Percentiles rank a stretch among this genome's conserved stretches.
These are phyloP conservation scores for Dysphania ambrosioides DNA, from an alignment of 148 eudicot species.

Conservation along the genomic window DNA sequence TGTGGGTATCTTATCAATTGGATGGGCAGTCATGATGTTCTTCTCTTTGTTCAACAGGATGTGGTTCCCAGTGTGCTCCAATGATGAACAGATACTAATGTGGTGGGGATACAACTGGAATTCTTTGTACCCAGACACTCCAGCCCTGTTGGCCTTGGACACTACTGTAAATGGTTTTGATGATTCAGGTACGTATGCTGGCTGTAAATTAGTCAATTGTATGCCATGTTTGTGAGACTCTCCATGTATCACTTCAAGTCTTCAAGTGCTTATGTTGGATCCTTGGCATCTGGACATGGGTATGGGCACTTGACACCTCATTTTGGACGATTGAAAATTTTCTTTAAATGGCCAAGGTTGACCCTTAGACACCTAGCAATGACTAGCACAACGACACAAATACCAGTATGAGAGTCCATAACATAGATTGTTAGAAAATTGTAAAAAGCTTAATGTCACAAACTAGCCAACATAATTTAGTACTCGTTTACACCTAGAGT, in stretches of 20 bases:
- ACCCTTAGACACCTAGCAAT: neutral
- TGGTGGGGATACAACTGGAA: slow-evolving; percentile 96
- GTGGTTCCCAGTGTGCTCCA: slow-evolving; percentile 86
- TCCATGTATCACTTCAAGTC: neutral
- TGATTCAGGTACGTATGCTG: slow-evolving; percentile 40
- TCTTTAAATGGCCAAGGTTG: neutral
- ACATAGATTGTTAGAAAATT: neutral
- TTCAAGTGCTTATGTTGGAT: neutral
- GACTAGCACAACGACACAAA: neutral
- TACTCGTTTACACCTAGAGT: neutral
- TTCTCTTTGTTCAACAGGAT: slow-evolving; percentile 47
- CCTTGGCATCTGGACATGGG: neutral
- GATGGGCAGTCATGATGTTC: neutral
- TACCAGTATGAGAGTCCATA: neutral
- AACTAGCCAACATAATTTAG: neutral
- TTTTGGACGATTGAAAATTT: neutral
- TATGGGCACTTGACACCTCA: neutral
- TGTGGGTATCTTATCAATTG: neutral
- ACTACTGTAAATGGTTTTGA: slow-evolving; percentile 8
- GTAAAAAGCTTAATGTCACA: neutral
- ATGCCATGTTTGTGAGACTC: neutral
- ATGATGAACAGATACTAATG: slow-evolving; percentile 87
- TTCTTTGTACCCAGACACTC: slow-evolving; percentile 53
- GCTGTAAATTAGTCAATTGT: neutral
- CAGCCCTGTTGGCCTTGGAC: slow-evolving; percentile 20